These are phyloP conservation scores for Groenewaldozyma tartarivorans DNA, from an alignment of 805 yeast species.

Conservation along the genomic window DNA sequence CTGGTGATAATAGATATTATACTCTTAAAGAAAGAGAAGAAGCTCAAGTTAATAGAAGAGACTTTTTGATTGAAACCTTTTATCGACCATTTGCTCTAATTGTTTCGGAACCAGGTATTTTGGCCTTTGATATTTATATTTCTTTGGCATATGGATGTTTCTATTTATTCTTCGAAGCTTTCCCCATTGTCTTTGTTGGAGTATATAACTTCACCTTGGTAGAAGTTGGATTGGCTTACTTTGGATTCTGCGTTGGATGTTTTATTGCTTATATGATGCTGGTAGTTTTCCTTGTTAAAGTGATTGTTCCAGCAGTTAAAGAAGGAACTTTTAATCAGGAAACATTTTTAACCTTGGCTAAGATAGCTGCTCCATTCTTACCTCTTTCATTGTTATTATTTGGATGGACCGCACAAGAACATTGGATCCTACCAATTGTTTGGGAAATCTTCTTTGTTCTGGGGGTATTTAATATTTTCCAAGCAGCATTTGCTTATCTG, in stretches of 20 bases:
- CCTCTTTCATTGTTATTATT: slow-evolving; percentile 40
- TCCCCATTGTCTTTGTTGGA: slow-evolving; percentile 45
- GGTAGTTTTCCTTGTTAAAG: slow-evolving; percentile 2
- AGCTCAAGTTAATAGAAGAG: background rate
- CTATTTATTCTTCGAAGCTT: slow-evolving; percentile 52
- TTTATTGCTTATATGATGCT: slow-evolving; percentile 26
- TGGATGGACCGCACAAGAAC: slow-evolving; percentile 44
- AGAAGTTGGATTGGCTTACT: slow-evolving; percentile 39
- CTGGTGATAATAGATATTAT: slow-evolving; percentile 33
- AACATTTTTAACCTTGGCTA: slow-evolving; percentile 11
- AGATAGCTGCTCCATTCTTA: slow-evolving; percentile 21
- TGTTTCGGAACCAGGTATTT: slow-evolving; percentile 46
- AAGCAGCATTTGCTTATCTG: slow-evolving; percentile 40
- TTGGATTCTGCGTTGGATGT: slow-evolving; percentile 40
- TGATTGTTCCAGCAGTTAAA: slow-evolving; percentile 7
- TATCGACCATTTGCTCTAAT: slow-evolving; percentile 37
- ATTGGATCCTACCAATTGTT: slow-evolving; percentile 43
- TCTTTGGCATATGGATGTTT: slow-evolving; percentile 44
- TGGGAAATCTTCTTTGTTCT: slow-evolving; percentile 33
- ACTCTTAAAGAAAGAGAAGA: slow-evolving; percentile 6
- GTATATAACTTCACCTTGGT: slow-evolving; percentile 39
- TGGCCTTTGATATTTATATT: slow-evolving; percentile 42
- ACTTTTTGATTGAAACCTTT: slow-evolving; percentile 12
- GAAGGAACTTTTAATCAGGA: slow-evolving; percentile 12
- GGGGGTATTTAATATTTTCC: slow-evolving; percentile 38